Evolutionary conservation across 768 basidiomycete species (phyloP), one percentile per base, ranked within the genome.

Genomic region (Hericium erinaceus): DNA sequence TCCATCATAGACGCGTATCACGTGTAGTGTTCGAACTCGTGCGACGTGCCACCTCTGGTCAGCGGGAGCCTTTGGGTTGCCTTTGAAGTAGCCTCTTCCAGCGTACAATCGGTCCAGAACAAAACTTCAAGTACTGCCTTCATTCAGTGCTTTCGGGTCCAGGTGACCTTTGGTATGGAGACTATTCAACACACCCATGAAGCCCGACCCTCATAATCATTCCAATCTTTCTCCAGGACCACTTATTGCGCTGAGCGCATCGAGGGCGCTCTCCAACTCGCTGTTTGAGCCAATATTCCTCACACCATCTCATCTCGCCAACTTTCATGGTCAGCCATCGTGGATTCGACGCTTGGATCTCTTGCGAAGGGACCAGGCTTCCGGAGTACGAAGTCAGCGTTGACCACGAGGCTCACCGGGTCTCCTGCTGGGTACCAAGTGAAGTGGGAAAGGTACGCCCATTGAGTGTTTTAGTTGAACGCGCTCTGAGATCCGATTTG

Each of bases 311-410:
- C 33, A 18, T 28, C 22, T 37, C 3, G 11, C 15, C 18, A 39
- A 33, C 4, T 33, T 33, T 33, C 20, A 69, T 69, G 68, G 58
- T 84, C 58, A 75, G 75, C 0, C 78, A 80, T 67, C 77, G 78
- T 16, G 81, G 77, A 6, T 87, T 87, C 69, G 83, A 83, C 13
- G 85, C 86, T 22, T 89, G 87, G 82, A 82, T 89, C 54, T 72
- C 74, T 39, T 78, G 75, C 41, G 77, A 80, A 37, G 80, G 77
- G 4, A 61, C 73, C 56, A 64, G 68, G 11, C 64, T 87, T 11
- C 75, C 72, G 4, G 84, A 87, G 67, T 81, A 83, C 66, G 68
- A 83, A n/a, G 72, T 77, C 8, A 74, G 77, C 6, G 68, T 80
- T 33, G 80, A 85, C 56, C 60, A 65, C 4, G 68, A 69, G 5